Percentiles rank a stretch among this genome's conserved stretches.
These are phyloP conservation scores for Phaeotremella skinneri DNA, from an alignment of 768 basidiomycete species.

Conservation along the genomic window DNA sequence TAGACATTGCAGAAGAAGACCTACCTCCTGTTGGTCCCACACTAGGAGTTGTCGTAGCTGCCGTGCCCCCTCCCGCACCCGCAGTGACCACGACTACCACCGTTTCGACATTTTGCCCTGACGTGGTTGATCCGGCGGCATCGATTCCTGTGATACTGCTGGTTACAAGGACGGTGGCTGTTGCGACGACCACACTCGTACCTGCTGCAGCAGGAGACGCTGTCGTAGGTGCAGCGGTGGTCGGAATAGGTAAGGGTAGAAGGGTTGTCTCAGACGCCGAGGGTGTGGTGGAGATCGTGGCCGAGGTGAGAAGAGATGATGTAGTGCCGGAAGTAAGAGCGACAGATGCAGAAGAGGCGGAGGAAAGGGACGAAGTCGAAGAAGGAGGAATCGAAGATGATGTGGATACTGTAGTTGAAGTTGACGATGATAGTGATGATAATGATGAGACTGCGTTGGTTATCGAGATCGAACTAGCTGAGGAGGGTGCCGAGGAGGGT, in stretches of 20 bases:
- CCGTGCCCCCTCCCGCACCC: not conserved
- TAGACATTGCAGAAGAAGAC: not conserved
- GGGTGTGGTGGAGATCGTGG: slow-evolving; percentile 1
- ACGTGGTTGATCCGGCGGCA: slow-evolving; percentile 6
- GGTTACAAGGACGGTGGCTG: slow-evolving; percentile 7
- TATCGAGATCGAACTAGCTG: slow-evolving; percentile 5
- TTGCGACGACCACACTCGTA: not conserved
- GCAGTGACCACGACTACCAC: slow-evolving; percentile 18
- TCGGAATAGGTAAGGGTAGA: not conserved
- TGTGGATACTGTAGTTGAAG: not conserved
- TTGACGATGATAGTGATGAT: not conserved
- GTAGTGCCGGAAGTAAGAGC: no score
- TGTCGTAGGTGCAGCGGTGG: not conserved
- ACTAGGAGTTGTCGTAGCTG: not conserved
- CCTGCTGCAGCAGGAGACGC: slow-evolving; percentile 1
- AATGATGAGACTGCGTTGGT: not conserved
- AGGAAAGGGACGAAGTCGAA: not conserved
- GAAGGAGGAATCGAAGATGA: not conserved
- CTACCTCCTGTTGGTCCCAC: not conserved
- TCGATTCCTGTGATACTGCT: slow-evolving; percentile 1
- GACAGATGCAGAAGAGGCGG: slow-evolving; percentile 4
- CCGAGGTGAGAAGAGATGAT: not conserved
- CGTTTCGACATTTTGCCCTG: slow-evolving; percentile 11
- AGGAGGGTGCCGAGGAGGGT: not conserved
- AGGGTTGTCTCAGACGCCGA: slow-evolving; percentile 1